Base-by-base conservation (phyloP, 2,329 filamentous ascomycete species). In the Ophiostoma himal-ulmi region DNA sequence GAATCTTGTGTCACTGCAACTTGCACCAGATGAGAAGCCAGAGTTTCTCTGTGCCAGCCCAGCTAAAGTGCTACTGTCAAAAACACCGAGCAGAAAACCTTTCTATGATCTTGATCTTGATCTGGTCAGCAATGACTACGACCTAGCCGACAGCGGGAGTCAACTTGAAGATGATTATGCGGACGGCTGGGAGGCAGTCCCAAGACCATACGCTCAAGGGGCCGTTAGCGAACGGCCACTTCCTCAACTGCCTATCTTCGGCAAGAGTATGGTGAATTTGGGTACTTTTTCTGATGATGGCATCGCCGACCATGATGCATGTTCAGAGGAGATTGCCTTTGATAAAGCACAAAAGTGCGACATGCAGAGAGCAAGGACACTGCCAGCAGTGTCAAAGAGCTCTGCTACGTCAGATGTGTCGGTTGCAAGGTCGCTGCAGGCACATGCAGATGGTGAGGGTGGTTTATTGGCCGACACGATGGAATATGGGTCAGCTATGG, bases 1-100 rank as follows among this genome's bases (percentile, higher is more conserved):
- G 11, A 82, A 81, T 69, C 80, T 88, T 13, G 75, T 78, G 8
- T 77, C 80, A 41, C 78, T 87, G 11, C 84, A 83, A 69, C 76
- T 88, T 5, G 80, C 85, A 36, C 80, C 82, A 0, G 73, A 69
- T 2, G 72, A 71, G 74, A 75, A 37, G 39, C 36, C 68, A 52
- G 64, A 54, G 22, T 64, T 68, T 54, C 65, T 69, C 7, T 44
- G 36, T 7, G 14, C 30, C 17, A 65, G 37, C 17, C 34, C 36
- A 48, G 30, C 67, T 6, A 69, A 1, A 71, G 71, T 22, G 62
- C 68, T 13, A 69, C 72, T 14, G 4, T 4, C 7, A 54, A 34
- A n/a, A 17, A 64, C 17, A 57, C 17, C 17, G 22, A 26, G 26
- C 10, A n/a, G 1, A 13, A 36, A 34, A 22, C 5, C 52, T 2